Evolutionary conservation across 2,329 filamentous ascomycete species (phyloP).

Genomic region (Colletotrichum somersetense): DNA sequence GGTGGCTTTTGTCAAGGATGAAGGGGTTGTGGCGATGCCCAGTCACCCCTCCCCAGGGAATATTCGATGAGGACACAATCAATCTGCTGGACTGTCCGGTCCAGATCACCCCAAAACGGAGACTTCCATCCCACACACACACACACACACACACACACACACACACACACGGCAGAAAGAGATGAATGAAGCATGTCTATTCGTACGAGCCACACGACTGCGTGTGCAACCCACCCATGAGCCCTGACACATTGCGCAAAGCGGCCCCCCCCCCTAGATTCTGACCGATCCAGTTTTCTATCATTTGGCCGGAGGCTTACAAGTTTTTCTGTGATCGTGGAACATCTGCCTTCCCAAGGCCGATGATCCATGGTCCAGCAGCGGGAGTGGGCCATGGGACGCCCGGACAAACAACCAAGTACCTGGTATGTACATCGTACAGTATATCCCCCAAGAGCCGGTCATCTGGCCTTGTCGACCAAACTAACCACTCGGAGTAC

Average conservation of each 20-base stretch:
- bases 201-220: neutral
- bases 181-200: neutral
- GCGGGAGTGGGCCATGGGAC: neutral
- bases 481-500: slow-evolving; percentile 17
- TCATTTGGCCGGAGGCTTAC: neutral
- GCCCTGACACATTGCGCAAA: neutral
- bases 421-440: neutral
- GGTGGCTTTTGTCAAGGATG: neutral
- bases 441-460: neutral
- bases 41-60: neutral
- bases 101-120: neutral
- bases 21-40: neutral
- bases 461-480: slow-evolving; percentile 7
- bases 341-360: neutral
- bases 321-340: slow-evolving; percentile 5
- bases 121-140: neutral
- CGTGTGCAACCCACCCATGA: neutral
- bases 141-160: too few relatives aligned
- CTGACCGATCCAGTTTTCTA: slow-evolving; percentile 1
- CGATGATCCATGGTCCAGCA: slow-evolving; percentile 3
- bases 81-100: neutral
- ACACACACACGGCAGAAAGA: neutral
- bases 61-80: neutral
- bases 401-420: slow-evolving; percentile 4
- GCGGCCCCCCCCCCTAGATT: neutral